Percentiles rank a stretch among this genome's conserved stretches.
phyloP scores from a whole-genome alignment of 1,139 yeast species.

The Blastobotrys elegans region DNA sequence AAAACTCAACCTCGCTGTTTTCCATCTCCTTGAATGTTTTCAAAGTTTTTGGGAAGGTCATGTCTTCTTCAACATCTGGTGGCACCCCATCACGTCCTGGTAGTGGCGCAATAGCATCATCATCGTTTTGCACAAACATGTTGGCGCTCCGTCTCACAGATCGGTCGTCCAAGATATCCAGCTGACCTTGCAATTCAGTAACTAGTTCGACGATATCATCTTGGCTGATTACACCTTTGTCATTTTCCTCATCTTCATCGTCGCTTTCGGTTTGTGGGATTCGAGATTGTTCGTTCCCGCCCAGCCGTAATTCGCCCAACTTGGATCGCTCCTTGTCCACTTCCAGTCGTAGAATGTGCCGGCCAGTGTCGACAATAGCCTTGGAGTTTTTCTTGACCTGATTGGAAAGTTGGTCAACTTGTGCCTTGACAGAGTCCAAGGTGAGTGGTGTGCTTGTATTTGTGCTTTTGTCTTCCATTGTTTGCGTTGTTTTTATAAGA shows the following conservation, averaged over 20 bases:
- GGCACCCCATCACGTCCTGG: constrained; percentile 72
- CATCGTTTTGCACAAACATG: constrained; percentile 32
- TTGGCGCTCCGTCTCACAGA: constrained; percentile 34
- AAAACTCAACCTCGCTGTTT: constrained; percentile 43
- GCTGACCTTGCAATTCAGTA: constrained; percentile 83
- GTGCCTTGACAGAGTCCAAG: constrained; percentile 9
- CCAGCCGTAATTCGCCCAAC: constrained; percentile 27
- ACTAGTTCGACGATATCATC: constrained; percentile 83
- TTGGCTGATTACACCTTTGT: constrained; percentile 50
- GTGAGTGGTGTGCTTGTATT: background rate
- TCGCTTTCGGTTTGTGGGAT: constrained; percentile 13
- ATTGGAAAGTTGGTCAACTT: constrained; percentile 11
- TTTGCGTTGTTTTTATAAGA: background rate
- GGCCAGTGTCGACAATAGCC: constrained; percentile 61
- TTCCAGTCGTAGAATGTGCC: constrained; percentile 66
- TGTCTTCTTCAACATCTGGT: constrained; percentile 37
- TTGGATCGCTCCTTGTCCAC: constrained; percentile 41
- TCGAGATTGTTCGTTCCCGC: constrained; percentile 7
- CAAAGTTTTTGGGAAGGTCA: constrained; percentile 55
- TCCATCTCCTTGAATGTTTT: constrained; percentile 47
- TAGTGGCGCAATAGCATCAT: constrained; percentile 47
- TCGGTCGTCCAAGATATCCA: constrained; percentile 47
- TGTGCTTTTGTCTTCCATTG: constrained; percentile 1
- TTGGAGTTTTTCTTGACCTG: constrained; percentile 31
- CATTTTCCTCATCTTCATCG: constrained; percentile 17